Percentiles rank a stretch among this genome's conserved stretches.
These are phyloP conservation scores for Xylaria cubensis DNA, from an alignment of 495 filamentous ascomycete genomes.

Conservation along the genomic window DNA sequence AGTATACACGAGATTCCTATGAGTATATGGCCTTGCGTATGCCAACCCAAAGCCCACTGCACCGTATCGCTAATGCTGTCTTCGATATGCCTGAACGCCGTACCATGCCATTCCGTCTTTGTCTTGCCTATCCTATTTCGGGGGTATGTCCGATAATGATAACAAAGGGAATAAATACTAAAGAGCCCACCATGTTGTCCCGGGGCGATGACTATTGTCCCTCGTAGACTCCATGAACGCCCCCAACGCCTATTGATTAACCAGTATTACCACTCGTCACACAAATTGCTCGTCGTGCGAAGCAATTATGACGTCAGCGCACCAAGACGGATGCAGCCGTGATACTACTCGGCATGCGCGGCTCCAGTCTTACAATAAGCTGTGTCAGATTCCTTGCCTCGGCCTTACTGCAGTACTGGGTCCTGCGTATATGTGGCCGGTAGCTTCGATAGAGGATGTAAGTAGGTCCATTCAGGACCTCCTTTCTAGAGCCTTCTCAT, in stretches of 20 bases:
- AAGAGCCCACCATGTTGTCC: constrained; percentile 13
- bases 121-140: constrained; percentile 15
- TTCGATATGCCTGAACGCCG: constrained; percentile 25
- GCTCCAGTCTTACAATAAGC: constrained; percentile 16
- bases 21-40: constrained; percentile 23
- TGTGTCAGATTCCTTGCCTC: neutral
- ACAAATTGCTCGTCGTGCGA: neutral
- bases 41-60: constrained; percentile 17
- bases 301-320: constrained; percentile 15
- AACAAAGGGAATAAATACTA: constrained; percentile 22
- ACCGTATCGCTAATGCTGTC: constrained; percentile 29
- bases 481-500: constrained; percentile 36
- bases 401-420: neutral
- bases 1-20: constrained; percentile 17
- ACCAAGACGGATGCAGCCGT: constrained; percentile 15
- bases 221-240: constrained; percentile 3
- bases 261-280: neutral
- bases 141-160: constrained; percentile 26
- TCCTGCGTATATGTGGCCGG: neutral
- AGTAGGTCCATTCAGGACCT: constrained; percentile 4
- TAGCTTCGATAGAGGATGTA: neutral
- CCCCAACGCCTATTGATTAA: constrained; percentile 20
- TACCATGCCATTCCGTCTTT: constrained; percentile 14
- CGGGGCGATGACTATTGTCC: neutral
- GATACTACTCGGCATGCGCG: constrained; percentile 2